Base-by-base conservation (phyloP, 129 eudicot species). In the Chrysanthemum seticuspe region DNA sequence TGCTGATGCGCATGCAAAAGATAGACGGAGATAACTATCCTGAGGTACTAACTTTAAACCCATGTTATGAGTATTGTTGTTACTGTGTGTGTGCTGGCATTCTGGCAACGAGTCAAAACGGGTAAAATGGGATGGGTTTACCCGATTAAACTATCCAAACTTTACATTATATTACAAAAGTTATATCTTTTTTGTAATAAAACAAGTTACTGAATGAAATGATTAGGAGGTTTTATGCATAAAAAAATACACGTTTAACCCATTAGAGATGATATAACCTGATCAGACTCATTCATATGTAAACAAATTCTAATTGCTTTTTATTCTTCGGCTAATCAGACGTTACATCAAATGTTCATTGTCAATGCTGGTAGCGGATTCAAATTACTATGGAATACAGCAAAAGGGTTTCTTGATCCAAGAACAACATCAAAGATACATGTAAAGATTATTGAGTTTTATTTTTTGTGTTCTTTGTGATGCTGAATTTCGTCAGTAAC, bases 351-450 rank as follows among this genome's bases (percentile, higher is more conserved):
- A 64, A 94, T 94, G 99, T 94, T 60, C 67, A 90, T 94, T 50
- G 96, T 94, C 31, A 94, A 94, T 84, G 97, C 99, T 73, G 97
- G 99, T 74, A 78, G 77, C 50, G 99, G 96, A 13, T 90, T 94
- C 77, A 90, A 90, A 65, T 73, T 83, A 45, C 68, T 88, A 40
- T 94, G 99, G 99, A 86, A 80, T 83, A 87, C 93, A 25, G 89
- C 74, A n/a, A 90, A 85, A 76, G 87, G 89, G 67, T 86, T 94
- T 83, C 97, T 94, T 57, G 99, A 94, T 84, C 97, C 93, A 74
- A 86, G 82, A 78, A 90, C 99, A 9, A 86, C 97, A 13, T 75
- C 93, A 49, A 94, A 94, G 89, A 94, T 94, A 74, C 90, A 88
- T 82, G 99, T 94, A 85, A 54, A 80, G 62, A 19, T 71, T 14